Evolutionary conservation across 495 filamentous ascomycete genomes (phyloP), one percentile per base, ranked within the genome.

Genomic region (Penicillium chermesinum): DNA sequence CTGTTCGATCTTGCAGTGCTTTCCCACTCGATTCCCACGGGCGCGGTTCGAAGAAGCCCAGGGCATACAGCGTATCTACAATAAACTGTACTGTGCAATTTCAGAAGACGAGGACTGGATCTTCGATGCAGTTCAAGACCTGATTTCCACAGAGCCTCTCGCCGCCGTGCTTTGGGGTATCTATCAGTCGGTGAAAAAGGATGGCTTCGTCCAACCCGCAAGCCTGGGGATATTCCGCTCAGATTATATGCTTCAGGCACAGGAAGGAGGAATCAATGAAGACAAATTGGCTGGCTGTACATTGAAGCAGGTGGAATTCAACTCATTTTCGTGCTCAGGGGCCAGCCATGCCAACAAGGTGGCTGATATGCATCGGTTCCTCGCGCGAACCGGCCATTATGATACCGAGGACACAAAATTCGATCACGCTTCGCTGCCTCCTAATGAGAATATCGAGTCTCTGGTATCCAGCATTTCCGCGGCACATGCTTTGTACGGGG

Each of bases 241-340:
- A 2, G 89, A 95, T 58, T 95, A 95, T 65, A 91, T 95, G 87
- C 80, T 94, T 35, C 87, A n/a, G n/a, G n/a, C n/a, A 94, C 59
- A 12, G 45, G 16, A 37, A 30, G 9, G 41, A 33, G 15, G 18
- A 32, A 7, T 47, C 40, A 15, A 34, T 20, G 8, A 2, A 18
- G 2, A 37, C 19, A 12, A 10, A 14, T 22, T 52, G 0, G 46
- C 35, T 13, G 40, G 49, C 38, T 45, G 43, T 3, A 72, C 72
- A 16, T 74, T 93, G 54, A 91, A 89, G 62, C 89, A 95, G 65
- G 87, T 95, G 20, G 89, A 95, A 59, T 91, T 95, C 71, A 94
- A 95, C 70, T 91, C 88, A 14, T 87, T 86, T 15, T 94, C 89
- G 1, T 91, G 91, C 46, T 87, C 86, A 2, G 88, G 88, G 0